Evolutionary conservation across 805 yeast genomes (phyloP), one percentile per base, ranked within the genome.

Genomic region (Zygotorulaspora florentina): DNA sequence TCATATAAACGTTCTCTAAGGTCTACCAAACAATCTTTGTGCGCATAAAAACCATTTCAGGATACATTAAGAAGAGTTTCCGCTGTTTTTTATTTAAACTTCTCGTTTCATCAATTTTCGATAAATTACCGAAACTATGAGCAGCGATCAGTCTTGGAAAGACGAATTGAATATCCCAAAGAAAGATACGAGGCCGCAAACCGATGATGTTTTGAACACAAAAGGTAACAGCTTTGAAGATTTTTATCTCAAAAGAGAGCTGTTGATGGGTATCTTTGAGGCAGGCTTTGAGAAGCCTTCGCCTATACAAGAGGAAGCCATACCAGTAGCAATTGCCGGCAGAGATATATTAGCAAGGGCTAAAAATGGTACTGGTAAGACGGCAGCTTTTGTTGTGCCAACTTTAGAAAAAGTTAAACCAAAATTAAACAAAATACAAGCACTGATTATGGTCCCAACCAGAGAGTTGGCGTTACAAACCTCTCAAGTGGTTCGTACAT

Each of bases 281-380:
- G 98, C 98, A 1, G 99, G 99, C 40, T 93, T 93, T 63, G 99
- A 93, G 67, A 88, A 86, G 62, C 99, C 99, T 5, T 87, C 96
- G 26, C 99, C 99, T 15, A 89, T 93, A 64, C 99, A 93, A 69
- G 97, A 91, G 69, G 98, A 90, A 66, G 80, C 96, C 7, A 93
- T 93, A 47, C 99, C 99, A 2, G 87, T 88, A 61, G 96, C 97
- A 0, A 75, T 93, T 37, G 84, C 93, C 45, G 98, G 98, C 42
- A 82, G 96, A 70, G 99, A 93, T 68, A 85, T 93, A 49, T 76
- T 93, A 52, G 99, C 99, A 12, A 80, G 99, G 71, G 98, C 99
- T 36, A 93, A 93, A 66, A 93, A 93, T 69, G 99, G 99, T 53
- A 93, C 99, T 1, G 99, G 99, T 60, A 93, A 93, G 66, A 93